Base-by-base conservation (phyloP, 768 basidiomycete species). In the Auricularia sp. region DNA sequence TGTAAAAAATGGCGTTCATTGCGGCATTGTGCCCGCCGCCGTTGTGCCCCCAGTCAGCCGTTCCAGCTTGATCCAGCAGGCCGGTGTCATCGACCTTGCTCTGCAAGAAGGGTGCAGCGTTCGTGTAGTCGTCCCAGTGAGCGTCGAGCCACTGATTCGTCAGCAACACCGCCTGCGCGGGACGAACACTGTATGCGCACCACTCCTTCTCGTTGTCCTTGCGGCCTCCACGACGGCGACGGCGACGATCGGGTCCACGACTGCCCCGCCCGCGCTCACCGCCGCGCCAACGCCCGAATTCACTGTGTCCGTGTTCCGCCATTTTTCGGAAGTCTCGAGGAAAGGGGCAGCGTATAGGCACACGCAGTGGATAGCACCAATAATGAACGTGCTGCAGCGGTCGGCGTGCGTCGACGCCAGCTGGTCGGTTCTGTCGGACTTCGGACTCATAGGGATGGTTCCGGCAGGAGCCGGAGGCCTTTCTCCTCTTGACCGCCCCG, bases 191-290 rank as follows among this genome's bases (percentile, higher is more conserved):
- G 24, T 24, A 0, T 36, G 77, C 82, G 77, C 76, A 97, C 96
- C 97, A 98, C 78, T 98, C 97, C 83, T 98, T 98, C 81, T 98
- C 97, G 78, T 98, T 96, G 74, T 99, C 97, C 83, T 97, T 98
- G 83, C 94, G 93, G 66, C 92, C 92, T 65, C 96, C 97, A 71
- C 96, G 90, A 71, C 97, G 89, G 71, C 93, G 90, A 62, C 95
- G 85, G 68, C 87, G 79, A 72, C 88, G 82, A 45, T 86, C 85
- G 61, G 84, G 77, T 18, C 83, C 81, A 67, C 83, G 75, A 45
- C 81, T 90, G 16, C 70, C 64, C 64, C 75, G 66, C 42, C 73
- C 73, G 64, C 74, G 68, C 64, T 69, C 72, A 66, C 76, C 75
- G 67, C 92, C 85, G 64, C 92, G 86, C 65, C 92, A 90, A 70